Evolutionary conservation across 768 basidiomycete species (phyloP).

Genomic region (Rhizopogon vulgaris): DNA sequence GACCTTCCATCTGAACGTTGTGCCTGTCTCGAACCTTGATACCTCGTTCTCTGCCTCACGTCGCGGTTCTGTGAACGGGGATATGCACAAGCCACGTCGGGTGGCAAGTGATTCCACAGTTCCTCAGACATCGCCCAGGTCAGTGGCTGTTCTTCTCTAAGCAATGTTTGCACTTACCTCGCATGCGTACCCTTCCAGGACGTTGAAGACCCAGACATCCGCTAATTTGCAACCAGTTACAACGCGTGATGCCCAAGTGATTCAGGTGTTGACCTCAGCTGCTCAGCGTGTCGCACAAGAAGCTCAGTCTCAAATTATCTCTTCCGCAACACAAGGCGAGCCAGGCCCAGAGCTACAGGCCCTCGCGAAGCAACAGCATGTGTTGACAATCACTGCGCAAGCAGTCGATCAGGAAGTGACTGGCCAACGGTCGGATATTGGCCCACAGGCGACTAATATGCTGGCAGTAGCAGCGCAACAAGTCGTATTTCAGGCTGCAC

Average conservation of each 20-base stretch:
- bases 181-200: slow-evolving; percentile 8
- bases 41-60: slow-evolving; percentile 36
- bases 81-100: slow-evolving; percentile 35
- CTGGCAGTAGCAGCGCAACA: slow-evolving; percentile 76
- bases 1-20: slow-evolving; percentile 66
- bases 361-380: slow-evolving; percentile 76
- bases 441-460: slow-evolving; percentile 42
- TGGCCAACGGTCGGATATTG: slow-evolving; percentile 37
- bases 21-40: slow-evolving; percentile 53
- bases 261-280: slow-evolving; percentile 70
- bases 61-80: slow-evolving; percentile 43
- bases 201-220: slow-evolving; percentile 26
- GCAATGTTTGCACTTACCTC: slow-evolving; percentile 3
- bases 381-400: slow-evolving; percentile 64
- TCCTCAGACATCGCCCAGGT: slow-evolving; percentile 29
- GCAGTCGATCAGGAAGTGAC: slow-evolving; percentile 69
- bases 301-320: slow-evolving; percentile 60
- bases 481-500: slow-evolving; percentile 73
- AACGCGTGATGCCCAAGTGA: slow-evolving; percentile 62
- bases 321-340: slow-evolving; percentile 39
- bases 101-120: slow-evolving; percentile 34
- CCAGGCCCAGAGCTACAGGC: slow-evolving; percentile 50
- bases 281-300: slow-evolving; percentile 75
- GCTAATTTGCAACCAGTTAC: slow-evolving; percentile 30
- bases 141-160: slow-evolving; percentile 2